Base-by-base conservation (phyloP, 164 flowering plant genomes). In the Aristolochia californica region DNA sequence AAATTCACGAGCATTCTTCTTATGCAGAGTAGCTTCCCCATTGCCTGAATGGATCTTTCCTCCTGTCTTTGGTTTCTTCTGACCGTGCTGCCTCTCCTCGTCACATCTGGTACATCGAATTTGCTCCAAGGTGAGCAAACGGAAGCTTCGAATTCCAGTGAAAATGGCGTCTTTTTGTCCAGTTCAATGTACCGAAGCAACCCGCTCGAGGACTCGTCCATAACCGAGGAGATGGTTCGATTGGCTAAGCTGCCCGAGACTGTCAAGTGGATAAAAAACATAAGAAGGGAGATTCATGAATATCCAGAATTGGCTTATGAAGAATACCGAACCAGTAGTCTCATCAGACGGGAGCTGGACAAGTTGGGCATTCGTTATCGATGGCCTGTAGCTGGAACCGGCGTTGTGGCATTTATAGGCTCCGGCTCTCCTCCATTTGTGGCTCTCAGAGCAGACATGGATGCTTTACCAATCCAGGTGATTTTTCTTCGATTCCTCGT, bases 401-500 rank as follows among this genome's bases (percentile, higher is more conserved):
- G 54, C 24, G 12, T 51, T 15, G 54, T 51, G 7, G 54, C 25
- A 13, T 51, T 20, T 22, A 23, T 51, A 4, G 54, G 54, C 24
- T 20, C 54, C 14, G 54, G 84, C 13, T 65, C 70, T 16, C 75
- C 78, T 0, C 89, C 86, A 13, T 80, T 78, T 63, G 80, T 83
- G 53, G 89, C 83, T 48, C 75, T 83, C 1, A 79, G 89, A 66
- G 89, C 83, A 5, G 89, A 83, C 44, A 83, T 83, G 89, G 89
- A 83, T 67, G 89, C 89, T 61, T 59, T 83, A 70, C 84, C 86
- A 23, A 79, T 83, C 57, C 83, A 83, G 86, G 89, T 83, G 10
- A 14, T 3, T 18, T 15, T 56, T 62, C 30, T 14, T 56, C n/a
- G 5, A 5, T 11, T 3, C 20, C 48, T 45, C 2, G 3, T 45